Conservation (phyloP, 805 yeast species). For the Saccharomycopsis malanga region DNA sequence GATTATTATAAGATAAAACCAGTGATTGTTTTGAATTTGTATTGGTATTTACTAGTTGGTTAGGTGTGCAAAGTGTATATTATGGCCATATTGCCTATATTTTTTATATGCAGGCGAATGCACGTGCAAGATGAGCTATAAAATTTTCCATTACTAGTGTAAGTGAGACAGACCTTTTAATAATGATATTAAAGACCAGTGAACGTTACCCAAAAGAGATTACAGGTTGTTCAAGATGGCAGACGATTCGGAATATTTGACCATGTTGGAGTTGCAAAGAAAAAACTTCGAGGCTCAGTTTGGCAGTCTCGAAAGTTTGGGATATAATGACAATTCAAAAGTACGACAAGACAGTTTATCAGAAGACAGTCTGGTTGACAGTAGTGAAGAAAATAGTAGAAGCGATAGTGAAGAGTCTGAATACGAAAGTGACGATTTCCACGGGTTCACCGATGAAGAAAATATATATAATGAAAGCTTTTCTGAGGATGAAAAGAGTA, state of each 20-base stretch:
- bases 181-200: too few relatives aligned
- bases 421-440: constrained; percentile 20
- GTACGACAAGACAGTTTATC: neutral
- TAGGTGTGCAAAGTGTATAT: too few relatives aligned
- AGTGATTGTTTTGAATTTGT: too few relatives aligned
- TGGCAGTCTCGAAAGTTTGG: constrained; percentile 50
- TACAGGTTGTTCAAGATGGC: too few relatives aligned
- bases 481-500: constrained; percentile 24
- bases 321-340: constrained; percentile 41
- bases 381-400: constrained; percentile 1
- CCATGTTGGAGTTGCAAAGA: constrained; percentile 42
- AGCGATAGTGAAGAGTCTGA: constrained; percentile 7
- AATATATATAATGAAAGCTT: constrained; percentile 22
- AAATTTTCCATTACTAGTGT: too few relatives aligned
- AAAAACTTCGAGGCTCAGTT: constrained; percentile 57
- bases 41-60: too few relatives aligned
- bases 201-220: too few relatives aligned
- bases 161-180: too few relatives aligned
- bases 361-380: neutral
- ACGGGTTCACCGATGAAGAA: constrained; percentile 26
- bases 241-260: constrained; percentile 7
- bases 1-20: too few relatives aligned
- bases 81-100: too few relatives aligned
- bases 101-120: too few relatives aligned
- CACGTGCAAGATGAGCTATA: too few relatives aligned